phyloP scores from a whole-genome alignment of 345 rosid genomes.

The Triadica sebifera region DNA sequence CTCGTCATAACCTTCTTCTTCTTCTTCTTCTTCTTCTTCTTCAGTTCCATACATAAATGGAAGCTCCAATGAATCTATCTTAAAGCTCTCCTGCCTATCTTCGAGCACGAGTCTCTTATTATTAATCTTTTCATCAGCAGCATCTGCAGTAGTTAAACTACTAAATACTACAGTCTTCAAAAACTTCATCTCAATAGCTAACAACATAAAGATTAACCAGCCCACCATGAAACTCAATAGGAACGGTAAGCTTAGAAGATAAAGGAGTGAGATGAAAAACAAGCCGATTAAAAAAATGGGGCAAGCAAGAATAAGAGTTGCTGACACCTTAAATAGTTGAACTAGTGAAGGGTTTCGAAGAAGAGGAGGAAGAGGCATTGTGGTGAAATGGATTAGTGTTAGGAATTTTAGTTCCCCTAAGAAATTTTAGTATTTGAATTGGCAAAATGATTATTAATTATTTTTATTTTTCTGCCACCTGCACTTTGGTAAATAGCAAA shows the following conservation, averaged over 20 bases:
- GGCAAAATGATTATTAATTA: background rate
- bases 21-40: too few species aligned
- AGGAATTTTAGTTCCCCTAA: background rate
- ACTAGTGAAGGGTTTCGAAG: background rate
- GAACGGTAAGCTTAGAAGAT: background rate
- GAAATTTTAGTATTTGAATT: background rate
- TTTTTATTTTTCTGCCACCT: background rate
- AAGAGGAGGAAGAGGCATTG: background rate
- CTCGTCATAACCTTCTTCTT: too few species aligned
- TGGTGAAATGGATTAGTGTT: too few species aligned
- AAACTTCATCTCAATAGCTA: slow-evolving; percentile 1
- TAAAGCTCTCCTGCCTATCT: too few species aligned
- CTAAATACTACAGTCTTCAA: background rate
- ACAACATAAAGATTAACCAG: background rate
- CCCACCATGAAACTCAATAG: background rate
- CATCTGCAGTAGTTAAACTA: too few species aligned
- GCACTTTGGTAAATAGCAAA: too few species aligned
- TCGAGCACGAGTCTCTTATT: too few species aligned
- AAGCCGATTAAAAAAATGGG: background rate
- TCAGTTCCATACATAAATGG: too few species aligned
- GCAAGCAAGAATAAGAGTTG: background rate
- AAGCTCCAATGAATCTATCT: too few species aligned
- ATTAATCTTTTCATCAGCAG: too few species aligned
- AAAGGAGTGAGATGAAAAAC: background rate
- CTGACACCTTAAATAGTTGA: background rate